Base-by-base conservation (phyloP, 306 rosid species). In the Sindora glabra region DNA sequence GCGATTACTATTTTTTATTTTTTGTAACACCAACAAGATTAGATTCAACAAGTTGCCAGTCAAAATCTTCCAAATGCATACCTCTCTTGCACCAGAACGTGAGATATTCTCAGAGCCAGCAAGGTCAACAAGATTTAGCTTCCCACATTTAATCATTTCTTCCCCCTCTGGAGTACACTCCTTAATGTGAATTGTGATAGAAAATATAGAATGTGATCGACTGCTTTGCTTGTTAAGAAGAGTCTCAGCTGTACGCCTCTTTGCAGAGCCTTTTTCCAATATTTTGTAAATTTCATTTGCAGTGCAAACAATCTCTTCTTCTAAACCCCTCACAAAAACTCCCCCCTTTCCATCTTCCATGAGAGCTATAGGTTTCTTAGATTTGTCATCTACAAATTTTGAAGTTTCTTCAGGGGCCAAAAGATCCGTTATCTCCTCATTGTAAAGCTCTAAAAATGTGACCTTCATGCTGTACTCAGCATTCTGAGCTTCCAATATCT, bases 341-440 rank as follows among this genome's bases (percentile, higher is more conserved):
- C 99, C 99, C 40, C 99, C 99, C 68, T 77, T 94, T 50, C 99
- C 99, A 61, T 94, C 99, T 73, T 94, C 99, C 99, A 94, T 94
- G 54, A 94, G 92, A 65, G 99, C 97, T 14, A 94, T 86, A 25
- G 99, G 99, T 81, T 89, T 94, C 80, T 81, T 89, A 67, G 91
- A 79, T 73, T 94, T 94, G 44, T 94, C 99, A 38, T 94, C 99
- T 30, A 83, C 65, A 70, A 82, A 86, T 74, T 89, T 94, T 5
- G 89, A 60, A 68, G 77, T 89, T 63, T 94, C 99, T 68, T 94
- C 99, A 5, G 53, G 89, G 17, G 99, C 97, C 87, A 94, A 67
- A 38, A 94, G 97, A 76, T 94, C 99, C 13, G 87, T 74, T 54
- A 92, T 89, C 68, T 92, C 99, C 80, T 92, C 99, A 41, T 92